Evolutionary conservation across 805 yeast species (phyloP).

Genomic region (Yarrowia sp.): DNA sequence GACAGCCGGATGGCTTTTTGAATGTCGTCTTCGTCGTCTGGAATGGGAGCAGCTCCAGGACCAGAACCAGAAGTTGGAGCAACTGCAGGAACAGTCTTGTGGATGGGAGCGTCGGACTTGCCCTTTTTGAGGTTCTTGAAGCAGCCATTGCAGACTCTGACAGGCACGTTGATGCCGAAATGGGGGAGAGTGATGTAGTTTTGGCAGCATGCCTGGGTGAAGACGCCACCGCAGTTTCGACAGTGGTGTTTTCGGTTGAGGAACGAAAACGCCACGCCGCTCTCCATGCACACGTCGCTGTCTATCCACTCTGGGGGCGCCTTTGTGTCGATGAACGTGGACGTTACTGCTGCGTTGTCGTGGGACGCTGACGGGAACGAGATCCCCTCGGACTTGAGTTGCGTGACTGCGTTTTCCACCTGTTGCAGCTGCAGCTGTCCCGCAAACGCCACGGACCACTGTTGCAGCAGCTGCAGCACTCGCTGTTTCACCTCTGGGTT

Average conservation of each 20-base stretch:
- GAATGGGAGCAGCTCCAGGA: not conserved
- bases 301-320: slow-evolving; percentile 99
- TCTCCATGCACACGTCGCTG: slow-evolving; percentile 91
- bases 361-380: slow-evolving; percentile 54
- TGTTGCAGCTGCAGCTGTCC: slow-evolving; percentile 62
- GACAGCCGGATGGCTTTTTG: slow-evolving; percentile 76
- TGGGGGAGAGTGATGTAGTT: slow-evolving; percentile 69
- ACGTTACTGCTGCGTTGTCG: slow-evolving; percentile 35
- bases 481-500: slow-evolving; percentile 52
- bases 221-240: slow-evolving; percentile 95
- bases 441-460: slow-evolving; percentile 73
- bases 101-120: slow-evolving; percentile 31
- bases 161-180: slow-evolving; percentile 82
- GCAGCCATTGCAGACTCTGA: slow-evolving; percentile 92
- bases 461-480: slow-evolving; percentile 63
- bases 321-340: slow-evolving; percentile 71
- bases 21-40: slow-evolving; percentile 63
- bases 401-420: slow-evolving; percentile 58
- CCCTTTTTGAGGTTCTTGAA: slow-evolving; percentile 49
- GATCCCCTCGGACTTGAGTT: slow-evolving; percentile 57
- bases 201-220: slow-evolving; percentile 79
- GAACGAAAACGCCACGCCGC: slow-evolving; percentile 74
- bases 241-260: slow-evolving; percentile 94
- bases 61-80: not conserved
- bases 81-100: not conserved